Base-by-base conservation (phyloP, 352 stramenopile genomes). In the Thalassiosira sp. region DNA sequence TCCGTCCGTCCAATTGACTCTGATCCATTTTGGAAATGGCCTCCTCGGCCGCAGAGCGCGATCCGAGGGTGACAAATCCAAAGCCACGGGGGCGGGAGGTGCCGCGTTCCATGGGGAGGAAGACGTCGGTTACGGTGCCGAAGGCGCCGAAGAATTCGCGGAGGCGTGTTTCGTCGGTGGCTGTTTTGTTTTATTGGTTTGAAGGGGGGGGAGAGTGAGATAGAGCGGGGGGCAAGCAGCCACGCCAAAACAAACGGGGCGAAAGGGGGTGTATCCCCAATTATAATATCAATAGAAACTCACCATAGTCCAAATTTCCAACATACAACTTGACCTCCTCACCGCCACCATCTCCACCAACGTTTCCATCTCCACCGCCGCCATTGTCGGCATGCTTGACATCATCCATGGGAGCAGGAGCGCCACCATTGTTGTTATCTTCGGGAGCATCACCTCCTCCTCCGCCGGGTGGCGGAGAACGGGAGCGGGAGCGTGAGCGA, bases 261-360 rank as follows among this genome's bases (percentile, higher is more conserved):
- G n/a, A 53, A 37, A 28, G 28, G 45, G 35, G 7, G 60, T 31
- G 25, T 42, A 22, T 31, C 22, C n/a, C 31, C 42, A 67, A 61
- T 40, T 28, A 1, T 0, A 27, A 59, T 6, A n/a, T 45, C 18
- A n/a, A n/a, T n/a, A n/a, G n/a, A 11, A 13, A 82, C 83, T 60
- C 54, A 91, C 85, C 65, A 59, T 91, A 93, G 60, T 93, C 87
- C 11, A 93, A 70, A 60, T 93, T 93, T 40, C 87, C 87, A 46
- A 91, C 75, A 62, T 93, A 93, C 73, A 94, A 84, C 71, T 94
- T 94, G n/a, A 92, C 75, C 33, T 85, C 86, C 28, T 91, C 86
- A 0, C 42, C 79, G 35, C 59, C 60, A 16, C n/a, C 60, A 20
- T 52, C 78, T 57, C 28, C 74, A 25, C 72, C 72, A 43, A 62